These are phyloP conservation scores for Macaranga tanarius DNA, from an alignment of 441 rosid genomes.

Conservation along the genomic window DNA sequence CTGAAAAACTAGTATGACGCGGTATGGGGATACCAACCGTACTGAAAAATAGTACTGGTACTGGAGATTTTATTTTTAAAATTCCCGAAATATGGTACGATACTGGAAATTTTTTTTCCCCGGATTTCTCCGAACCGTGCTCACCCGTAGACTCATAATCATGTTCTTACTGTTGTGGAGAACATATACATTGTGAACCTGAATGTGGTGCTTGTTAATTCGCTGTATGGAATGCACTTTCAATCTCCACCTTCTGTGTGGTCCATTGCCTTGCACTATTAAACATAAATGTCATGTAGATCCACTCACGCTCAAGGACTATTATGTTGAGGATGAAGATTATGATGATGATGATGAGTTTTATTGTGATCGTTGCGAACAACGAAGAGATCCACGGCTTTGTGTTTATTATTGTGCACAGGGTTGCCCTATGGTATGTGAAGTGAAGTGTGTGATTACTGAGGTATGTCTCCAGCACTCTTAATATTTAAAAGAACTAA, in stretches of 20 bases:
- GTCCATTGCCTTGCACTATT: background rate
- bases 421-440: constrained; percentile 7
- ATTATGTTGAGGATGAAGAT: background rate
- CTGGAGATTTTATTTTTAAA: too few relatives aligned
- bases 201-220: constrained; percentile 6
- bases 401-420: constrained; percentile 2
- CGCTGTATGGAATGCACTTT: constrained; percentile 22
- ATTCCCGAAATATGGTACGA: too few relatives aligned
- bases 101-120: too few relatives aligned
- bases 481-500: background rate
- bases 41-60: too few relatives aligned
- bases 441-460: background rate
- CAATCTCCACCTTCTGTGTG: background rate
- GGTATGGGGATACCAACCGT: too few relatives aligned
- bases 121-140: too few relatives aligned
- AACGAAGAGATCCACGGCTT: background rate
- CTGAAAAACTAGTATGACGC: too few relatives aligned
- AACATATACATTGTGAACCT: background rate
- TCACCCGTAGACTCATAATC: constrained; percentile 12
- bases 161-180: constrained; percentile 14
- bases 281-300: constrained; percentile 14
- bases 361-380: background rate
- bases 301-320: constrained; percentile 16
- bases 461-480: background rate
- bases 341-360: constrained; percentile 2